A percentile compares a stretch with the other conserved stretches of the same genome.
Conservation (phyloP, 139 green algal genomes). For the Chlamydomonas urium region DNA sequence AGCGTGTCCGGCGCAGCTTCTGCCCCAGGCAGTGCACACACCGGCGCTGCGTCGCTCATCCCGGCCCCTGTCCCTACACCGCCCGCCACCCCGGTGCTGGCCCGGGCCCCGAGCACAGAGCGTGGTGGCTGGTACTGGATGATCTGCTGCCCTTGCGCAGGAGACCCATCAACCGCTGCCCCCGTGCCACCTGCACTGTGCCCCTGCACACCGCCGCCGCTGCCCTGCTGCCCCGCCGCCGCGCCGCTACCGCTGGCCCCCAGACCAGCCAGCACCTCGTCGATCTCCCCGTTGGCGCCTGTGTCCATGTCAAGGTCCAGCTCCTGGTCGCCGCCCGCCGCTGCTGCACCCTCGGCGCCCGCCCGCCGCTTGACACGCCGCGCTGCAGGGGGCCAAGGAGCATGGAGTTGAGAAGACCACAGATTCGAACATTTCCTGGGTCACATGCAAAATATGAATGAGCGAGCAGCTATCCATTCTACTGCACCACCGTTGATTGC, state of each 20-base stretch:
- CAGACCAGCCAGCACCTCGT: background rate
- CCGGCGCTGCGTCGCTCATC: background rate
- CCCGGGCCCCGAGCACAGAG: too few species aligned
- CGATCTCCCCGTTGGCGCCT: background rate
- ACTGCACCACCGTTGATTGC: too few species aligned
- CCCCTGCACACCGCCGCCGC: background rate
- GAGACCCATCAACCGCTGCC: background rate
- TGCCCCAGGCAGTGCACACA: background rate
- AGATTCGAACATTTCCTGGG: too few species aligned
- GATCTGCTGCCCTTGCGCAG: slow-evolving; percentile 4
- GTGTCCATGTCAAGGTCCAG: background rate
- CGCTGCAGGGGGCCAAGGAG: too few species aligned
- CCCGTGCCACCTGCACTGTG: background rate
- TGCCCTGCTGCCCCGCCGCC: background rate
- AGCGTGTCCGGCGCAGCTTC: background rate
- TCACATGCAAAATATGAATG: too few species aligned
- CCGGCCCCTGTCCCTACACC: background rate
- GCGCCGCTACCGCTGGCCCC: too few species aligned
- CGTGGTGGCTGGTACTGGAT: slow-evolving; percentile 3
- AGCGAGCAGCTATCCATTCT: too few species aligned
- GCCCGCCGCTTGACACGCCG: too few species aligned
- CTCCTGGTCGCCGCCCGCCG: background rate
- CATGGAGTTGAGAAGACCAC: too few species aligned
- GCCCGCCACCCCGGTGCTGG: background rate
- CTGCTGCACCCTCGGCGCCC: too few species aligned